Base-by-base conservation (phyloP, 257 asterid genomes). In the Nicotiana benthamiana region DNA sequence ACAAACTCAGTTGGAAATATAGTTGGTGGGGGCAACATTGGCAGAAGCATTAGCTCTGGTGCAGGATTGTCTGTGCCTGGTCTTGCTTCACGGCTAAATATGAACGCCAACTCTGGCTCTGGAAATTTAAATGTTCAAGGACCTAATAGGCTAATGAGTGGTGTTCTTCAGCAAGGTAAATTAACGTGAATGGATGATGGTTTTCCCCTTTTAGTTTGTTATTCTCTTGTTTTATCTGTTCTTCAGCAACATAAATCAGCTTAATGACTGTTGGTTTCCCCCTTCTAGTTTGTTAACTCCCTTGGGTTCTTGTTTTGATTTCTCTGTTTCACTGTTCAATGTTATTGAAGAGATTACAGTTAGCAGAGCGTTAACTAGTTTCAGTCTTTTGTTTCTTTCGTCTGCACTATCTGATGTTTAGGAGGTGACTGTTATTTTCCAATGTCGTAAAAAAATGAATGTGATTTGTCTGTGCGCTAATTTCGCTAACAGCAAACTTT, bases 71-170 rank as follows among this genome's bases (percentile, higher is more conserved):
- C 87, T 86, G 85, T 91, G 83, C 87, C 92, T 83, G 95, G 94
- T 68, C 93, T 91, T 75, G 88, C 93, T 56, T 91, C 97, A 63
- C 96, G 98, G 83, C 84, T 93, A 82, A 93, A 90, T 86, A 80
- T 93, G 87, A 83, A 89, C 7, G 91, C 97, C 83, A 86, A 53
- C 30, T 9, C 80, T 22, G 75, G 59, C 24, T 79, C 74, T 26
- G 75, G 59, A 79, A 79, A 30, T 60, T 60, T 18, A 43, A 79
- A 40, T 62, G 60, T 72, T 72, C 78, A 72, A 72, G 78, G 61
- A 72, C 61, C 78, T 48, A 72, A 72, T 72, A 72, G 78, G 78
- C 51, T 72, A 48, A 46, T 72, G 78, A 72, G 61, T 48, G 61
- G 78, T 72, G 77, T 34, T 34, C 75, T 79, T 79, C 74, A 60